Conservation (phyloP, 2,329 filamentous ascomycete species). For the Rhynchosporium graminicola region DNA sequence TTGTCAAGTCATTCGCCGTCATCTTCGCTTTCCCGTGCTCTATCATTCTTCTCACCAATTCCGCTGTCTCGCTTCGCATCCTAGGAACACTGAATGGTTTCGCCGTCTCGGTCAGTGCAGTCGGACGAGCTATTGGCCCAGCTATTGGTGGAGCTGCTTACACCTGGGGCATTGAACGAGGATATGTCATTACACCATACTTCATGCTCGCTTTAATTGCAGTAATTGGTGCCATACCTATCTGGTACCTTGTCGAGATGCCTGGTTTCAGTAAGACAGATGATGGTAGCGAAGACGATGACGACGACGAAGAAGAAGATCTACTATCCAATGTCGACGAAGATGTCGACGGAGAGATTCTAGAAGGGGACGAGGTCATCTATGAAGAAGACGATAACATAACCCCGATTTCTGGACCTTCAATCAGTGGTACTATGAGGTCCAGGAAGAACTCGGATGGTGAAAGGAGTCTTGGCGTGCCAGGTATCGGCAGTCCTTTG, state of each 20-base stretch:
- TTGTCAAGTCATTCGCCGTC: constrained; percentile 71
- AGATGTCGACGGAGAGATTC: constrained; percentile 26
- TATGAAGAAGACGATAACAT: constrained; percentile 28
- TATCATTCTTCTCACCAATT: constrained; percentile 90
- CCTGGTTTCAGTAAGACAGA: constrained; percentile 60
- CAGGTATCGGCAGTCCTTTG: constrained; percentile 11
- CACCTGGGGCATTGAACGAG: constrained; percentile 71
- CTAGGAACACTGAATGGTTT: constrained; percentile 90
- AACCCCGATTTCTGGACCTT: constrained; percentile 17
- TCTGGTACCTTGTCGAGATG: constrained; percentile 73
- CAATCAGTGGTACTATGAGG: constrained; percentile 5
- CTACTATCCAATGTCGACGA: constrained; percentile 23
- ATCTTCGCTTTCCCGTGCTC: constrained; percentile 89
- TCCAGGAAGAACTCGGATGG: constrained; percentile 13
- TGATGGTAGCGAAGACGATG: constrained; percentile 23
- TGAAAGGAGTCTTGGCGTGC: constrained; percentile 6
- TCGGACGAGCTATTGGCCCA: constrained; percentile 80
- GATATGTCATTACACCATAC: constrained; percentile 79
- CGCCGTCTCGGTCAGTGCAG: constrained; percentile 77
- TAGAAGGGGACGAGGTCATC: constrained; percentile 30
- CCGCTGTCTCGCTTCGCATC: constrained; percentile 70
- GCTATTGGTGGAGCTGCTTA: constrained; percentile 73
- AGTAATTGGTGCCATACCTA: constrained; percentile 66
- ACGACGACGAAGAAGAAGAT: constrained; percentile 30
- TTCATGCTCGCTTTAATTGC: constrained; percentile 72